These are phyloP conservation scores for Lactarius sanguifluus DNA, from an alignment of 768 basidiomycete species.

Conservation along the genomic window DNA sequence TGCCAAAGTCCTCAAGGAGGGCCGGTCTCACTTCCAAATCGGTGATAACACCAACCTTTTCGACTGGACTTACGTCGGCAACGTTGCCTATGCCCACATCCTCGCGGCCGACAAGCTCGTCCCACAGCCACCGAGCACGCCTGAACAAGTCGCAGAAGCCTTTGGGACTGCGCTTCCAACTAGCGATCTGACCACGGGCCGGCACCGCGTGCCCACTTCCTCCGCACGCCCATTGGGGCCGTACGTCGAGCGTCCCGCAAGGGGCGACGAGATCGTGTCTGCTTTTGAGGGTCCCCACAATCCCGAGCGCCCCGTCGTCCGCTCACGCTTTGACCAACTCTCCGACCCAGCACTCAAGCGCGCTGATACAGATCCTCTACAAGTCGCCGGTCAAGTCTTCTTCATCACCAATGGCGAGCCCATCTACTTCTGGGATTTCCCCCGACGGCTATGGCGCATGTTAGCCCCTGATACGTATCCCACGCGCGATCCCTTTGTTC, in stretches of 20 bases:
- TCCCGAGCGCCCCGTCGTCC: conserved; percentile 54
- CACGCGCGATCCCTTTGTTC: conserved; percentile 49
- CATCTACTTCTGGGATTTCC: conserved; percentile 94
- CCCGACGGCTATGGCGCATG: conserved; percentile 72
- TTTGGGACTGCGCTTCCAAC: conserved; percentile 56
- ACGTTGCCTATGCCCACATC: conserved; percentile 91
- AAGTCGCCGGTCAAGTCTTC: conserved; percentile 91
- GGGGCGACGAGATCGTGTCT: conserved; percentile 56
- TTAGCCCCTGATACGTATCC: conserved; percentile 46
- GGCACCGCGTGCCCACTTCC: conserved; percentile 71
- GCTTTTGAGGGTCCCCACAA: conserved; percentile 53
- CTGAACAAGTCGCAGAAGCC: conserved; percentile 36
- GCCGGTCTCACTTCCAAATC: conserved; percentile 90
- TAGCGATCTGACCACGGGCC: conserved; percentile 64
- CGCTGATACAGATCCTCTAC: conserved; percentile 55
- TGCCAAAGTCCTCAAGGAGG: conserved; percentile 71
- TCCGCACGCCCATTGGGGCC: conserved; percentile 82
- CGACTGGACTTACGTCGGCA: conserved; percentile 96
- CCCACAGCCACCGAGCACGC: conserved; percentile 47
- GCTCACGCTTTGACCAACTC: conserved; percentile 82
- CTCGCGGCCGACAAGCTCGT: conserved; percentile 88
- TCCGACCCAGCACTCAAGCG: conserved; percentile 56
- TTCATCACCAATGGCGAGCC: conserved; percentile 98
- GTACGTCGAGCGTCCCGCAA: conserved; percentile 58
- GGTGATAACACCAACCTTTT: conserved; percentile 92